Evolutionary conservation across 148 eudicot genomes (phyloP), one percentile per base, ranked within the genome.

Genomic region (Spergularia marina): DNA sequence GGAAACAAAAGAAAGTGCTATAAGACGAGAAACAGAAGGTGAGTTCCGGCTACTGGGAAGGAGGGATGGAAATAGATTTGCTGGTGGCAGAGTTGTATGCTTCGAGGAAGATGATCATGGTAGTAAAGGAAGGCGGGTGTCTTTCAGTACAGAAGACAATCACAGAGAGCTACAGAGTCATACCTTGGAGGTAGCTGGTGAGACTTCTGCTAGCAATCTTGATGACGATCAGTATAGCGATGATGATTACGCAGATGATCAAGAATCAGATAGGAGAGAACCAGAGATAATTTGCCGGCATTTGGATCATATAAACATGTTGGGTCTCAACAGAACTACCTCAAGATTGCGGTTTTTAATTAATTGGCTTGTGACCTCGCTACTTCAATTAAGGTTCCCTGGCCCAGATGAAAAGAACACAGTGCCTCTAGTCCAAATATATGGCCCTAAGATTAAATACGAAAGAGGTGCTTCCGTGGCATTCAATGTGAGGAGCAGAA

Each of bases 391-490:
- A 74, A 89, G 90, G 76, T 68, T 89, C 72, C 86, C 75, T 49
- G 82, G 86, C 52, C 72, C 87, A n/a, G 85, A 88, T 75, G 90
- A 80, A 53, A 75, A 82, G 7, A 69, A 70, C 52, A 49, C 65
- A 6, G 55, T 80, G 12, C 85, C 89, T 49, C 86, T 95, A 13
- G 91, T 95, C 77, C 96, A 90, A 71, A 95, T 95, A 20, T 95
- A 92, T 65, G 98, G 98, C 39, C 98, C 98, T 21, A 95, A 95
- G 79, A 95, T 95, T 23, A 90, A 92, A 73, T 95, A 95, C 53
- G 98, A 95, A 83, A 84, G 98, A 71, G 98, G 98, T 17, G 98
- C 94, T 54, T 84, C 98, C 7, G 97, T 95, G 74, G 97, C 98
- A 11, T 95, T 95, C 76, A 95, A 90, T 64, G 86, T 95, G 71